phyloP scores from a whole-genome alignment of 139 green algal genomes.

The Chlamydomonas eustigma region DNA sequence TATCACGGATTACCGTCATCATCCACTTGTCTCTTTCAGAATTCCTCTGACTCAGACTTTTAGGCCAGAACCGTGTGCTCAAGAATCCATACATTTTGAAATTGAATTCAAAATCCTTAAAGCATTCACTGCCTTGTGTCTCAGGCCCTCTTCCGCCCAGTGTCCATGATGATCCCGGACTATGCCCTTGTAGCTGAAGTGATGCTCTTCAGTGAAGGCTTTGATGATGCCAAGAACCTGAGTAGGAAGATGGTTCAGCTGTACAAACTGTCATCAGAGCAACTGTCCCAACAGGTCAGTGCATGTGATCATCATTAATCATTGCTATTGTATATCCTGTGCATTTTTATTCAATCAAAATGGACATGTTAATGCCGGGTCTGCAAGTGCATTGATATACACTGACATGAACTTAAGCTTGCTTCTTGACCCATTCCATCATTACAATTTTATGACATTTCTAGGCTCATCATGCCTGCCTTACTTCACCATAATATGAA shows the following conservation, averaged over 20 bases:
- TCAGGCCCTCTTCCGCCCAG: constrained; percentile 16
- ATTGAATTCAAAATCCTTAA: background rate
- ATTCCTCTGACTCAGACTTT: background rate
- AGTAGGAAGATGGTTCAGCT: constrained; percentile 64
- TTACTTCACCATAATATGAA: too few relatives aligned
- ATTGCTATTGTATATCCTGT: too few relatives aligned
- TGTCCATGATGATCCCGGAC: constrained; percentile 35
- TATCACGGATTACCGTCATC: too few relatives aligned
- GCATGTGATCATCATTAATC: too few relatives aligned
- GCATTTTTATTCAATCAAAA: too few relatives aligned
- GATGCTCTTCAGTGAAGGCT: constrained; percentile 79
- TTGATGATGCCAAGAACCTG: constrained; percentile 39
- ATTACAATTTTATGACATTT: too few relatives aligned
- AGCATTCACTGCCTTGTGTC: background rate
- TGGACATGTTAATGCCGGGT: too few relatives aligned
- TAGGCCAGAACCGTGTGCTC: background rate
- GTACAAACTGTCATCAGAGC: constrained; percentile 35
- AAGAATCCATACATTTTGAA: too few relatives aligned
- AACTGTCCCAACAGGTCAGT: constrained; percentile 20
- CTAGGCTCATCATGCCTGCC: too few relatives aligned
- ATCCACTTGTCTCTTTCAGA: background rate
- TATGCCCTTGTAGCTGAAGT: constrained; percentile 47
- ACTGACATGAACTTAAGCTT: too few relatives aligned
- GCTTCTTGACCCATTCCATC: background rate
- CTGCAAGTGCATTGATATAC: too few relatives aligned